Evolutionary conservation across 345 rosid species (phyloP).

Genomic region (Populus ilicifolia): DNA sequence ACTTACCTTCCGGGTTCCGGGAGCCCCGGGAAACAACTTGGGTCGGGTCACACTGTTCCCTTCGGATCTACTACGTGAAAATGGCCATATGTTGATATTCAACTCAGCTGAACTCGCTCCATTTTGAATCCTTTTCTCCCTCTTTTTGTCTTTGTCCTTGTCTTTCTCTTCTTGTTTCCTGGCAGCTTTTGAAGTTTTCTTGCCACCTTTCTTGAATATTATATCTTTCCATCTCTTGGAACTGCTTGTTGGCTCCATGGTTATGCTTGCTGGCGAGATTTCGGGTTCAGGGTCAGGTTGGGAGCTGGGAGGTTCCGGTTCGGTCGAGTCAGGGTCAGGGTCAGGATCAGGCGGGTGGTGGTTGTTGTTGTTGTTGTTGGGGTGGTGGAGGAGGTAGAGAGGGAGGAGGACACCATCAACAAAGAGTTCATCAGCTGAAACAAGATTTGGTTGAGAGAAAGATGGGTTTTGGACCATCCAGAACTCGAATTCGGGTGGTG

Average conservation of each 20-base stretch:
- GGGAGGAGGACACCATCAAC: slow-evolving; percentile 66
- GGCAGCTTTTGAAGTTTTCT: slow-evolving; percentile 18
- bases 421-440: slow-evolving; percentile 75
- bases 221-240: slow-evolving; percentile 76
- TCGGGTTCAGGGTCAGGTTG: slow-evolving; percentile 5
- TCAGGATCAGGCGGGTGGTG: slow-evolving; percentile 12
- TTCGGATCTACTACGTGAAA: slow-evolving; percentile 79
- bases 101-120: slow-evolving; percentile 45
- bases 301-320: slow-evolving; percentile 15
- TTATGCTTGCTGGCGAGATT: neutral
- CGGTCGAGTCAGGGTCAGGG: slow-evolving; percentile 1
- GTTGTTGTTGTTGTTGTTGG: neutral
- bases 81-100: slow-evolving; percentile 79
- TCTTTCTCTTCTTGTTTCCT: neutral
- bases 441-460: slow-evolving; percentile 41
- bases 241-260: slow-evolving; percentile 9
- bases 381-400: slow-evolving; percentile 39
- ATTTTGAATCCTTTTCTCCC: slow-evolving; percentile 28
- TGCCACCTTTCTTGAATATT: slow-evolving; percentile 45
- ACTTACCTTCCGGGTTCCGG: slow-evolving; percentile 56
- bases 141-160: slow-evolving; percentile 27
- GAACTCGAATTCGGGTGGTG: slow-evolving; percentile 82
- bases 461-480: slow-evolving; percentile 56
- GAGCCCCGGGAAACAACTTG: slow-evolving; percentile 37
- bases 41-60: slow-evolving; percentile 57